These are phyloP conservation scores for Pyrenopolyporus hunteri DNA, from an alignment of 495 filamentous ascomycete species.

Conservation along the genomic window DNA sequence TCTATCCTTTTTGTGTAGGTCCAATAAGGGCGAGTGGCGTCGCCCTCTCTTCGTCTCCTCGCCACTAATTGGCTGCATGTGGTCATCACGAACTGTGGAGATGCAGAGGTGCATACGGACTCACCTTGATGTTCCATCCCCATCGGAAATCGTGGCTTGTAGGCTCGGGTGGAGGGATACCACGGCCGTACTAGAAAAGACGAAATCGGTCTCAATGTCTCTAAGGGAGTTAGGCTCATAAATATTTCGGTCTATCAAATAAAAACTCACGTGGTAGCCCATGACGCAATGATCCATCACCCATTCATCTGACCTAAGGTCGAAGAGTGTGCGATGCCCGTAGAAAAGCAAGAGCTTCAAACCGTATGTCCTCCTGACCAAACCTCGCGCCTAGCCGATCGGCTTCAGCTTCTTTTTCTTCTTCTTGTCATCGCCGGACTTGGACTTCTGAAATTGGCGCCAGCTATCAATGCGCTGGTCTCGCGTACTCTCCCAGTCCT, in stretches of 20 bases:
- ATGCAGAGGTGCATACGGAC: conserved; percentile 17
- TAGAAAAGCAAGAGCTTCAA: background rate
- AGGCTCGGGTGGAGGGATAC: background rate
- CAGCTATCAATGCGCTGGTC: conserved; percentile 93
- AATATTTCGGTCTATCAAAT: conserved; percentile 41
- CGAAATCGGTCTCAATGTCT: conserved; percentile 27
- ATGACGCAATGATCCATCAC: conserved; percentile 5
- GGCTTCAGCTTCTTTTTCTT: conserved; percentile 87
- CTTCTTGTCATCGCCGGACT: conserved; percentile 72
- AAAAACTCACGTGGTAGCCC: conserved; percentile 43
- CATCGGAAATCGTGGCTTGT: background rate
- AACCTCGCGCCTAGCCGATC: conserved; percentile 48
- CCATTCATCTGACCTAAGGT: background rate
- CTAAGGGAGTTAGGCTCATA: conserved; percentile 47
- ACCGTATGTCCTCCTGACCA: background rate
- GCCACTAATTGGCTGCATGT: conserved; percentile 15
- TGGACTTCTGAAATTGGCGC: conserved; percentile 86
- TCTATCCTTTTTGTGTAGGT: background rate
- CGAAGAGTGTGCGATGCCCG: conserved; percentile 11
- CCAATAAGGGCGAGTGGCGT: background rate
- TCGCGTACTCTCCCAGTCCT: conserved; percentile 90
- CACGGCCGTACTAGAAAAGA: conserved; percentile 2
- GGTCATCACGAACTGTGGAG: conserved; percentile 23
- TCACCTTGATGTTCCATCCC: conserved; percentile 17
- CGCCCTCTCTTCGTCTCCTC: background rate